Conservation (phyloP, 2,329 filamentous ascomycete genomes). For the Neonectria coccinea region DNA sequence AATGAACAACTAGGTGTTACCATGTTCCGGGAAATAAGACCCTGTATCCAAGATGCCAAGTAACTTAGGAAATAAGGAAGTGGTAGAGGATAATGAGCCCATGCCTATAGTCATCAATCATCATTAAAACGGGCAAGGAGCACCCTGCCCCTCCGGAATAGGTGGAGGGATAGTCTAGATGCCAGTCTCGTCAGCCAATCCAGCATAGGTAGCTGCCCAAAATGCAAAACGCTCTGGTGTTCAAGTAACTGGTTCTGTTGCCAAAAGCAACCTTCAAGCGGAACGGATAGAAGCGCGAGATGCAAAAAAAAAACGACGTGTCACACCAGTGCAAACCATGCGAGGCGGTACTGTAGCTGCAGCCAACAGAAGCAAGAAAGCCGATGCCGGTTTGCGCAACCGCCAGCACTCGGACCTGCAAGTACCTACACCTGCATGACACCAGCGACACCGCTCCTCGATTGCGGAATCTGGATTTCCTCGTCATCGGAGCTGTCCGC, state of each 20-base stretch:
- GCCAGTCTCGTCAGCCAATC: slow-evolving; percentile 5
- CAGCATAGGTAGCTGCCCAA: slow-evolving; percentile 4
- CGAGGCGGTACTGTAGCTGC: slow-evolving; percentile 11
- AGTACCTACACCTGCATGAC: slow-evolving; percentile 45
- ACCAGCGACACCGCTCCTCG: slow-evolving; percentile 45
- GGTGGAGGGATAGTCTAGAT: slow-evolving; percentile 1
- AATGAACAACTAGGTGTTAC: slow-evolving; percentile 9
- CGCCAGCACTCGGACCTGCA: slow-evolving; percentile 3
- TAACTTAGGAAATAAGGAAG: not conserved
- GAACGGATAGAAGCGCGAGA: not conserved
- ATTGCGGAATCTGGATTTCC: slow-evolving; percentile 64
- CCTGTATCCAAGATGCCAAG: slow-evolving; percentile 21
- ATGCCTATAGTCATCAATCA: slow-evolving; percentile 20
- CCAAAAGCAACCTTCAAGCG: slow-evolving; percentile 6
- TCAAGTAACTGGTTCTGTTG: not conserved
- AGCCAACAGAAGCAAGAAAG: slow-evolving; percentile 24
- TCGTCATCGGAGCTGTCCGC: slow-evolving; percentile 69
- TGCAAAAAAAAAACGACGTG: slow-evolving; percentile 6
- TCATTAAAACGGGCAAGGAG: slow-evolving; percentile 10
- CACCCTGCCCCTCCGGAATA: not conserved
- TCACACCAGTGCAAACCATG: slow-evolving; percentile 12
- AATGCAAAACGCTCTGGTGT: slow-evolving; percentile 9
- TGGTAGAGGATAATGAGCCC: slow-evolving; percentile 7
- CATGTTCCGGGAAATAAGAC: not conserved
- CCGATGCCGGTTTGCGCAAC: slow-evolving; percentile 2